These are phyloP conservation scores for Cercospora janseana DNA, from an alignment of 2,329 filamentous ascomycete species.

Conservation along the genomic window DNA sequence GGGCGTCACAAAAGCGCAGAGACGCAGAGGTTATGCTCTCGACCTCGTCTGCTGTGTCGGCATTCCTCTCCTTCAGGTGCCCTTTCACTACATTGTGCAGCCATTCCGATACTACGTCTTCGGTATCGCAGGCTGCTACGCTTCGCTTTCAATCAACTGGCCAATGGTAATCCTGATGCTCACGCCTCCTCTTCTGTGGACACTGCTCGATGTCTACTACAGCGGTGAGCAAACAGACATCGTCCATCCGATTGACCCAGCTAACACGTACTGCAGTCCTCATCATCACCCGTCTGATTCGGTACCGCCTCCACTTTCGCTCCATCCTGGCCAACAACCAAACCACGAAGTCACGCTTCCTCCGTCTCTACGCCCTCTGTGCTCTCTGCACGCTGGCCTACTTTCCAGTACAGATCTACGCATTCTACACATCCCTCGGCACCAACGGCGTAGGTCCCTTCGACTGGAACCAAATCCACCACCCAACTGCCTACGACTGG, in stretches of 20 bases:
- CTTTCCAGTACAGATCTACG: conserved; percentile 54
- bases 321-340: conserved; percentile 54
- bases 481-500: conserved; percentile 44
- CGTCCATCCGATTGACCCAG: background rate
- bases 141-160: conserved; percentile 58
- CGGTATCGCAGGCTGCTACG: conserved; percentile 59
- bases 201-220: conserved; percentile 55
- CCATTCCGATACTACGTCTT: conserved; percentile 57
- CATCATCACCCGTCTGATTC: conserved; percentile 59
- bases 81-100: conserved; percentile 60
- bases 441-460: conserved; percentile 37
- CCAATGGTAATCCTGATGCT: conserved; percentile 53
- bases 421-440: conserved; percentile 48
- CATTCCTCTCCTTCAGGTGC: conserved; percentile 56
- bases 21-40: conserved; percentile 47
- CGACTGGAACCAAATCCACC: conserved; percentile 56
- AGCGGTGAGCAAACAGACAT: conserved; percentile 48
- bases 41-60: conserved; percentile 58
- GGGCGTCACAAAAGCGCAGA: conserved; percentile 50
- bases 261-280: conserved; percentile 47
- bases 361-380: conserved; percentile 60
- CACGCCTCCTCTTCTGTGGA: conserved; percentile 58
- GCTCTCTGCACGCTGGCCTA: conserved; percentile 50
- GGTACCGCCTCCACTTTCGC: conserved; percentile 59
- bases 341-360: conserved; percentile 59